Percentiles rank a stretch among this genome's conserved stretches.
phyloP scores from a whole-genome alignment of 2,329 filamentous ascomycete species.

The Lojkania enalia region DNA sequence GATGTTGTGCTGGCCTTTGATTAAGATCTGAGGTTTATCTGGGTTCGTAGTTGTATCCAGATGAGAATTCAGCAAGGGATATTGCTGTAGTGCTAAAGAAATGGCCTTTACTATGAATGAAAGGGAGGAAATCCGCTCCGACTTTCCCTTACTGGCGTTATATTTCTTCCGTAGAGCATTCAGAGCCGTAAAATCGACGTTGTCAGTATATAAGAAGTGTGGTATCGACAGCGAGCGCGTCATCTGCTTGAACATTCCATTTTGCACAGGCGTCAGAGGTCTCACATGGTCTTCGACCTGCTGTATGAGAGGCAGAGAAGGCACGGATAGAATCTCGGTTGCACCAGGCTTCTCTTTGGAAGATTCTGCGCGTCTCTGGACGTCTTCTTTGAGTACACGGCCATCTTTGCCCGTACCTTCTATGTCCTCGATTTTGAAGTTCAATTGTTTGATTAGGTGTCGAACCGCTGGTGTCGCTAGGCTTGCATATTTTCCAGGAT shows the following conservation, averaged over 20 bases:
- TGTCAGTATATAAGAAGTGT: slow-evolving; percentile 93
- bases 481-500: slow-evolving; percentile 67
- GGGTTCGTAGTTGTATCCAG: slow-evolving; percentile 65
- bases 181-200: slow-evolving; percentile 79
- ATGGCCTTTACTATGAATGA: slow-evolving; percentile 96
- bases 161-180: slow-evolving; percentile 72
- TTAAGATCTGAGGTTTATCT: slow-evolving; percentile 72
- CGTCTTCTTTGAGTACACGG: slow-evolving; percentile 88
- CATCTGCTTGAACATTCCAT: slow-evolving; percentile 98
- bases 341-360: slow-evolving; percentile 25
- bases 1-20: slow-evolving; percentile 88
- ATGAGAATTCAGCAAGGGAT: slow-evolving; percentile 84
- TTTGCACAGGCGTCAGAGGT: slow-evolving; percentile 76
- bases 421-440: slow-evolving; percentile 77
- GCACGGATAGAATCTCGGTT: slow-evolving; percentile 37
- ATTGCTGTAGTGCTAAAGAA: slow-evolving; percentile 78
- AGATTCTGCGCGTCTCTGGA: slow-evolving; percentile 54
- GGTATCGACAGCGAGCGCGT: slow-evolving; percentile 87
- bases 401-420: slow-evolving; percentile 88
- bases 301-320: slow-evolving; percentile 21
- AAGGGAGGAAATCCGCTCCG: slow-evolving; percentile 74
- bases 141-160: slow-evolving; percentile 56
- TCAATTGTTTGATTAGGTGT: slow-evolving; percentile 78
- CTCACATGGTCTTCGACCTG: slow-evolving; percentile 65
- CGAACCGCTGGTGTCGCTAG: slow-evolving; percentile 92